A percentile compares a stretch with the other conserved stretches of the same genome.
Evolutionary conservation across 2,329 filamentous ascomycete genomes (phyloP).

Genomic region (Sporothrix pallida): DNA sequence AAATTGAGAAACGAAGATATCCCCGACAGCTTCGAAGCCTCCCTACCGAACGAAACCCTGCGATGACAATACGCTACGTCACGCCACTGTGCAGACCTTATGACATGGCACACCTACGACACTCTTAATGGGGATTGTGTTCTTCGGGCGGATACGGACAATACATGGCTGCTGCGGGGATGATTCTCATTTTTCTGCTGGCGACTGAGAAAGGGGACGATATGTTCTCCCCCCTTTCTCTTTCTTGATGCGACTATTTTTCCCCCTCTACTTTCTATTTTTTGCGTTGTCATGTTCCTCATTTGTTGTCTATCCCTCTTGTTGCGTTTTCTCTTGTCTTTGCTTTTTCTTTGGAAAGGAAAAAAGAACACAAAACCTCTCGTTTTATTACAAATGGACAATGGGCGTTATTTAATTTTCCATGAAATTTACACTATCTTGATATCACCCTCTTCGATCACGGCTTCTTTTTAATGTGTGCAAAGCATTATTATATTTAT

Average conservation of each 20-base stretch:
- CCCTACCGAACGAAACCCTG: neutral
- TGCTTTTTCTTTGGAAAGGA: constrained; percentile 34
- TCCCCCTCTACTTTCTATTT: neutral
- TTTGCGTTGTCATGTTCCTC: neutral
- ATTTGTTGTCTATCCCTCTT: constrained; percentile 73
- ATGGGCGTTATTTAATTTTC: constrained; percentile 31
- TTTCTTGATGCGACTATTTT: neutral
- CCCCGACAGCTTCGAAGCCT: neutral
- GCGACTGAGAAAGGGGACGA: neutral
- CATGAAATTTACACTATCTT: constrained; percentile 26
- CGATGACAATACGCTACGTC: neutral
- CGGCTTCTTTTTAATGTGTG: neutral
- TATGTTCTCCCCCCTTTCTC: too few species aligned
- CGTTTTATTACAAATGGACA: constrained; percentile 30
- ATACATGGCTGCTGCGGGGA: neutral
- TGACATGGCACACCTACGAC: too few species aligned
- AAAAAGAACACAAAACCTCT: constrained; percentile 31
- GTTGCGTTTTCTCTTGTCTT: constrained; percentile 36
- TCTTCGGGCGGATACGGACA: too few species aligned
- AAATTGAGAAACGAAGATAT: neutral
- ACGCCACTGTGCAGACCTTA: too few species aligned
- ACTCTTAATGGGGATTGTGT: too few species aligned
- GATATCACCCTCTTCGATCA: neutral
- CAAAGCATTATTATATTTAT: neutral
- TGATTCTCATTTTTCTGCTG: neutral